These are phyloP conservation scores for Copromyces sp. DNA, from an alignment of 495 filamentous ascomycete species.

Conservation along the genomic window DNA sequence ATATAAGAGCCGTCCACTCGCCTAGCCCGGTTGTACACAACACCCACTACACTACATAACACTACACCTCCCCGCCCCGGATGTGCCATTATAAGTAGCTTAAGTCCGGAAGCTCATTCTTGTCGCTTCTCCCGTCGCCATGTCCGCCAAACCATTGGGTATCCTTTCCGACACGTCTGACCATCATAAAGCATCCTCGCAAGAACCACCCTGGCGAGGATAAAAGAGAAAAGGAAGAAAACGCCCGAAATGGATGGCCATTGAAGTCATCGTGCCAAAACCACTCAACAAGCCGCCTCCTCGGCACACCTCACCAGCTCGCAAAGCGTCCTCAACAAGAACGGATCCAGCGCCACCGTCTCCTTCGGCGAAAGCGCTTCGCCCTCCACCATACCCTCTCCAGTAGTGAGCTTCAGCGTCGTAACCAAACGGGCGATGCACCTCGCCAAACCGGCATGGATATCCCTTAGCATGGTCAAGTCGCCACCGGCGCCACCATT, in stretches of 20 bases:
- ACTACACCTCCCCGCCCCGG: not conserved
- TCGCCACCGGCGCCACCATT: not conserved
- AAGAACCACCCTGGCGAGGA: not conserved
- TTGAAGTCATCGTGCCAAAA: not conserved
- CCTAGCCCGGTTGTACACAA: not conserved
- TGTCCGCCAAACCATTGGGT: not conserved
- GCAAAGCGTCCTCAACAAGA: constrained; percentile 32
- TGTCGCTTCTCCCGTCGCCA: not conserved
- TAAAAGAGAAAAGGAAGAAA: not conserved
- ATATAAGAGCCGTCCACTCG: not conserved
- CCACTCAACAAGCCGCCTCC: constrained; percentile 9
- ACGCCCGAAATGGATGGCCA: not conserved
- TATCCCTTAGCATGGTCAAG: constrained; percentile 13
- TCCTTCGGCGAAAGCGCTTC: constrained; percentile 3
- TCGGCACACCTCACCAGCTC: constrained; percentile 33
- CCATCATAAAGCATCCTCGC: not conserved
- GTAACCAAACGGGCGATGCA: constrained; percentile 29
- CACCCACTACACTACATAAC: not conserved
- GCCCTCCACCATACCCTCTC: not conserved
- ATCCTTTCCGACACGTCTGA: not conserved
- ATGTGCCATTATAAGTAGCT: not conserved
- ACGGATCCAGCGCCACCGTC: constrained; percentile 19
- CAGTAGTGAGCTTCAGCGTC: constrained; percentile 23
- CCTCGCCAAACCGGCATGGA: constrained; percentile 27
- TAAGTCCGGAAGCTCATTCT: not conserved